These are phyloP conservation scores for Cercophora newfieldiana DNA, from an alignment of 495 filamentous ascomycete genomes.

Conservation along the genomic window DNA sequence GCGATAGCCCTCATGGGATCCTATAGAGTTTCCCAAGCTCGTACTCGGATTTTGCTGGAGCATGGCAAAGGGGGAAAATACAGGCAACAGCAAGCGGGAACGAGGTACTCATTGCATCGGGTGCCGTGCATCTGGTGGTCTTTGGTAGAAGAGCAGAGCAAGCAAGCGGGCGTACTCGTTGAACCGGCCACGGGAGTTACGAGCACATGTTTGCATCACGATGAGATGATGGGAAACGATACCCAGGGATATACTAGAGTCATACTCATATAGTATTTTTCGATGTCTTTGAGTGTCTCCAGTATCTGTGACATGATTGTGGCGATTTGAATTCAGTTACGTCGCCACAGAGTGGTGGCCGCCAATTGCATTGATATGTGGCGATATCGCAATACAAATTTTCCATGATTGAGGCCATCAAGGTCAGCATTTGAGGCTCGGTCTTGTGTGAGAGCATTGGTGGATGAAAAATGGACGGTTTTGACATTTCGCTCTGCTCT, in stretches of 20 bases:
- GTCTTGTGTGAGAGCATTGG: no score
- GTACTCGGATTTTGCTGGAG: neutral
- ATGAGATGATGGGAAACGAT: neutral
- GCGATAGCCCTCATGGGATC: neutral
- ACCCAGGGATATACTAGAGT: constrained; percentile 4
- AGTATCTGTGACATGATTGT: neutral
- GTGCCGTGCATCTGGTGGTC: neutral
- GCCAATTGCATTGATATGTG: no score
- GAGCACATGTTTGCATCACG: neutral
- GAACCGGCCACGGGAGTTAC: neutral
- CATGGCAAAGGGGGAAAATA: neutral
- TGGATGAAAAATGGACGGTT: no score
- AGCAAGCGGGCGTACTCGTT: neutral
- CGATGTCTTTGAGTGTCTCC: neutral
- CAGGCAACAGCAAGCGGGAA: neutral
- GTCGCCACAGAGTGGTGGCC: neutral
- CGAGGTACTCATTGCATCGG: neutral
- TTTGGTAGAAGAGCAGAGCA: neutral
- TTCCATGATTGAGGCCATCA: no score
- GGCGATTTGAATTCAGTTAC: neutral
- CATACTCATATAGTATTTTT: neutral
- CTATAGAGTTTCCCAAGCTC: neutral
- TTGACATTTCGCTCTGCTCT: no score
- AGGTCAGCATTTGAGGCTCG: no score
- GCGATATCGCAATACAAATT: no score